These are phyloP conservation scores for Persicaria maculosa DNA, from an alignment of 148 eudicot genomes.

Conservation along the genomic window DNA sequence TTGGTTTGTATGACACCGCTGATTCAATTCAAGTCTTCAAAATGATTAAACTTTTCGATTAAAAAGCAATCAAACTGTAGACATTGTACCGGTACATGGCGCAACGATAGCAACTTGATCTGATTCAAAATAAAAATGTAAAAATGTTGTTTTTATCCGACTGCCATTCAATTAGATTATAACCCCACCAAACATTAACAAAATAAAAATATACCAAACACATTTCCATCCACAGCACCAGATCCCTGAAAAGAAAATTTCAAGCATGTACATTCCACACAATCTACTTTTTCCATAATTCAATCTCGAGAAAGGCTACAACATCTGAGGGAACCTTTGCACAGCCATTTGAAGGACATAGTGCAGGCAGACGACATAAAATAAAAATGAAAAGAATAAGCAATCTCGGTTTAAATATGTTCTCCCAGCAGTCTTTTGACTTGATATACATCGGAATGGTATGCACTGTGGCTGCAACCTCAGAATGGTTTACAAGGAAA, in stretches of 20 bases:
- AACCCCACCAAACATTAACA: too few species aligned
- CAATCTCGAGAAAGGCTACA: neutral
- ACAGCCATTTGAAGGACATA: neutral
- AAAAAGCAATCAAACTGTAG: too few species aligned
- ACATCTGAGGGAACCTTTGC: neutral
- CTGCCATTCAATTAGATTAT: too few species aligned
- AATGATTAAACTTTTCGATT: too few species aligned
- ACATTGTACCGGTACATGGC: too few species aligned
- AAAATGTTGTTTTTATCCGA: too few species aligned
- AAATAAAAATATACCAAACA: neutral
- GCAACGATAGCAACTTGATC: too few species aligned
- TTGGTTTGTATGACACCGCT: too few species aligned
- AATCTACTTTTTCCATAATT: neutral
- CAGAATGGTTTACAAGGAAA: constrained; percentile 1
- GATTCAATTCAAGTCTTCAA: too few species aligned
- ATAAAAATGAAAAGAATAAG: constrained; percentile 9
- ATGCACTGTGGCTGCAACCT: constrained; percentile 6
- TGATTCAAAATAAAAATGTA: too few species aligned
- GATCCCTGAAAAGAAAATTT: neutral
- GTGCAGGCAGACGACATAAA: neutral
- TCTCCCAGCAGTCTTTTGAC: neutral
- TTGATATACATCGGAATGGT: constrained; percentile 11
- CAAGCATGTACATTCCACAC: neutral
- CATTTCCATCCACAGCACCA: neutral
- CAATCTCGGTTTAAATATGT: neutral